These are phyloP conservation scores for Chlorella sp. DNA, from an alignment of 139 green algal species.

Conservation along the genomic window DNA sequence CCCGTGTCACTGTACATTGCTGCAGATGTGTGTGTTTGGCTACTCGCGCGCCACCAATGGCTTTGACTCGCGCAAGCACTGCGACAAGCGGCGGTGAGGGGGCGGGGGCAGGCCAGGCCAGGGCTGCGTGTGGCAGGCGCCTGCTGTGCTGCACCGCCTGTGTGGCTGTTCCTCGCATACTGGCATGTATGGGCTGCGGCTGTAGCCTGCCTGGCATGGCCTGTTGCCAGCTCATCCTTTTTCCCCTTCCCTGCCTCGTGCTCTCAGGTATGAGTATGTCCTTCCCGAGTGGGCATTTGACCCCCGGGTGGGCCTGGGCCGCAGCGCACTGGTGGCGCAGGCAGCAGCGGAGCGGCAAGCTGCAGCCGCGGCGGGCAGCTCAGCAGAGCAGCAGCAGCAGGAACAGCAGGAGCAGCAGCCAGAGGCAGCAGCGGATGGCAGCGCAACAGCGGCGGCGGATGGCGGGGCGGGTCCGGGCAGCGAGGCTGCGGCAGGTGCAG, in stretches of 20 bases:
- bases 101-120: background rate
- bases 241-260: background rate
- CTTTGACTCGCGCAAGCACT: conserved; percentile 90
- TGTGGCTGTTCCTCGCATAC: no score
- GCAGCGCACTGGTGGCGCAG: no score
- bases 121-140: background rate
- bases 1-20: no score
- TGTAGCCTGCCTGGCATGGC: no score
- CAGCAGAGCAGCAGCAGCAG: background rate
- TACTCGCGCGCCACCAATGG: conserved; percentile 82
- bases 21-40: conserved; percentile 76
- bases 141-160: no score
- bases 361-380: no score
- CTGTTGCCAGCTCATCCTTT: no score
- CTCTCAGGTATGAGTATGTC: conserved; percentile 93
- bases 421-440: background rate
- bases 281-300: conserved; percentile 90
- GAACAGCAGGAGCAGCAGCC: background rate
- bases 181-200: no score
- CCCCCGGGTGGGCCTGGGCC: conserved; percentile 25
- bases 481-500: no score
- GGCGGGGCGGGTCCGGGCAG: background rate
- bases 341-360: background rate
- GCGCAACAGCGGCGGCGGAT: background rate
- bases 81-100: conserved; percentile 64